phyloP scores from a whole-genome alignment of 441 rosid genomes.

The Aleurites moluccanus region DNA sequence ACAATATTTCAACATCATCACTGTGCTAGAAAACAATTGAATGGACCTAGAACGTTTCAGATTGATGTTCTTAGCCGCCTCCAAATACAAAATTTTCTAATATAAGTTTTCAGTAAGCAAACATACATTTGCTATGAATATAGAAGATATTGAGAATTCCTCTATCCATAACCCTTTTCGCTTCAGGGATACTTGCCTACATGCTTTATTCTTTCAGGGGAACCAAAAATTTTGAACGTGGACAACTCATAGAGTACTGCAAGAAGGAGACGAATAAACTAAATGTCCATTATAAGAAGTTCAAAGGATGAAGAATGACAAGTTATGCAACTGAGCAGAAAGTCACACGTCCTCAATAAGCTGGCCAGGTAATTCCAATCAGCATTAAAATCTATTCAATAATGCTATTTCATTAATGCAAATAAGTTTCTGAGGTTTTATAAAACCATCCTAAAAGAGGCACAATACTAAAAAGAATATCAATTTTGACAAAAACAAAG shows the following conservation, averaged over 20 bases:
- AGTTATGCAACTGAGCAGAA: neutral
- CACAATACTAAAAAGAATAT: neutral
- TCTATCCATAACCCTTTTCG: no score
- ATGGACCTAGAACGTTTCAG: no score
- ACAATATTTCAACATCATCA: no score
- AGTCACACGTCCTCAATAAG: neutral
- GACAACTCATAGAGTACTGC: neutral
- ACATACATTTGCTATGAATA: no score
- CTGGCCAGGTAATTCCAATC: neutral
- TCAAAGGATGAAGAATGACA: neutral
- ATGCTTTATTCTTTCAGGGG: no score
- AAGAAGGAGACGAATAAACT: neutral
- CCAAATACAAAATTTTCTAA: no score
- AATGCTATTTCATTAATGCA: neutral
- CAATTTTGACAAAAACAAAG: neutral
- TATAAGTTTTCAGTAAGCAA: no score
- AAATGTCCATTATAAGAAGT: conserved; percentile 1
- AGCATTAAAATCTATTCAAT: neutral
- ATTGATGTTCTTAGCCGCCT: no score
- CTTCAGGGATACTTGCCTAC: no score
- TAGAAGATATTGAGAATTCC: no score
- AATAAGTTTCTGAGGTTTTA: conserved; percentile 2
- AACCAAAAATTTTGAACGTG: no score
- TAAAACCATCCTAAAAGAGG: neutral
- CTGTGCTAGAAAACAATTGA: no score